These are phyloP conservation scores for Metschnikowia henanensis DNA, from an alignment of 805 yeast genomes.

Conservation along the genomic window DNA sequence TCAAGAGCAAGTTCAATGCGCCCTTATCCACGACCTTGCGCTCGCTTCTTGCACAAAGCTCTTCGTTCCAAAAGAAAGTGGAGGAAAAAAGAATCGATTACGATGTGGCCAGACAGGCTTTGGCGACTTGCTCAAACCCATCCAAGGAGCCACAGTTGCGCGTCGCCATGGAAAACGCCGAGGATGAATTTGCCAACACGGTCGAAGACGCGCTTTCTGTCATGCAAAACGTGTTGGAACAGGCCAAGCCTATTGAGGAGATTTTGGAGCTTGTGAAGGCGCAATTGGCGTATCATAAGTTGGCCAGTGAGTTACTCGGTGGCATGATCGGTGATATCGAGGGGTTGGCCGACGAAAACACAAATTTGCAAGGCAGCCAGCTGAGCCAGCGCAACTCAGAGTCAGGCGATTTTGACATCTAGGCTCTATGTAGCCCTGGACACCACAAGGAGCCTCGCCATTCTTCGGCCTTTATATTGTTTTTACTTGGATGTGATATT, in stretches of 20 bases:
- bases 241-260: conserved; percentile 66
- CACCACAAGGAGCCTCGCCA: background rate
- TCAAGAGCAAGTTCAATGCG: conserved; percentile 66
- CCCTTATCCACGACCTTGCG: conserved; percentile 62
- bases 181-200: conserved; percentile 86
- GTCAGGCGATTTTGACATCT: conserved; percentile 29
- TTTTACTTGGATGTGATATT: no score
- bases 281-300: conserved; percentile 78
- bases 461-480: no score
- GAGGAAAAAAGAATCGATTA: conserved; percentile 76
- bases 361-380: conserved; percentile 17
- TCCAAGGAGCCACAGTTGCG: conserved; percentile 69
- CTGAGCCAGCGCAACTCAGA: conserved; percentile 16
- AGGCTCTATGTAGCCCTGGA: background rate
- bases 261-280: conserved; percentile 71
- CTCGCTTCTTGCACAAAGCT: conserved; percentile 59
- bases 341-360: conserved; percentile 52
- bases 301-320: conserved; percentile 66
- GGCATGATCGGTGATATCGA: conserved; percentile 65
- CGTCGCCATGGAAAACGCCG: conserved; percentile 77
- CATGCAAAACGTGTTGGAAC: conserved; percentile 77
- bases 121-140: conserved; percentile 41
- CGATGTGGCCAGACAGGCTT: conserved; percentile 66
- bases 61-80: conserved; percentile 69
- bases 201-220: conserved; percentile 84